Evolutionary conservation across 164 flowering plant genomes (phyloP).

Genomic region (Malania oleifera): DNA sequence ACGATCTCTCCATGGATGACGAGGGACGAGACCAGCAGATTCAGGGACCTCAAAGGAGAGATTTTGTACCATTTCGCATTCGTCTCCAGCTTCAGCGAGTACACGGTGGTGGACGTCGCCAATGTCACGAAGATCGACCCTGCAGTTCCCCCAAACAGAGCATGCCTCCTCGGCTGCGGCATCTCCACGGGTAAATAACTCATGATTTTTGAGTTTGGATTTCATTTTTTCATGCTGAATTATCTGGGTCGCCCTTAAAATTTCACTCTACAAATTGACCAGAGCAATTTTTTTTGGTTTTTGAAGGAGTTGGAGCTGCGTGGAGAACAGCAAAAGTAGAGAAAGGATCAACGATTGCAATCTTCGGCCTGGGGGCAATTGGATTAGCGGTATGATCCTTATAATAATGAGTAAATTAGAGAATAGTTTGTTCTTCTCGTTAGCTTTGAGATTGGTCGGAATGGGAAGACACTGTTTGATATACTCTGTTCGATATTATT

Average conservation of each 20-base stretch:
- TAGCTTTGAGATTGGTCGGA: not conserved
- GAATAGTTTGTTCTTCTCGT: too few relatives aligned
- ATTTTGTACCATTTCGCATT: constrained; percentile 39
- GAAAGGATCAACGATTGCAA: not conserved
- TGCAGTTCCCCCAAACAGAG: constrained; percentile 44
- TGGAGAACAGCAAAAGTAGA: constrained; percentile 5
- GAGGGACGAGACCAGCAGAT: constrained; percentile 48
- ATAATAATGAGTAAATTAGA: too few relatives aligned
- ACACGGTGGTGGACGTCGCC: constrained; percentile 56
- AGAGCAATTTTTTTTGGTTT: too few relatives aligned
- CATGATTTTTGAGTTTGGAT: too few relatives aligned
- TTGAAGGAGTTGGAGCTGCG: constrained; percentile 9
- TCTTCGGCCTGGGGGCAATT: constrained; percentile 3
- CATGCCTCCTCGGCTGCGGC: constrained; percentile 71
- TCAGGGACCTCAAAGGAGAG: constrained; percentile 54
- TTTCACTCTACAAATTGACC: too few relatives aligned
- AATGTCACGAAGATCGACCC: constrained; percentile 46
- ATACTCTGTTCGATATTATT: not conserved
- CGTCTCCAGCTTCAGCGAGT: constrained; percentile 61
- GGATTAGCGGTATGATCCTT: constrained; percentile 2
- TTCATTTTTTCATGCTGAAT: too few relatives aligned
- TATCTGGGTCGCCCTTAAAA: too few relatives aligned
- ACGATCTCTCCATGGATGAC: constrained; percentile 51
- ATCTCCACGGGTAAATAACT: constrained; percentile 66
- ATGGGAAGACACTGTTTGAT: not conserved